phyloP scores from a whole-genome alignment of 768 basidiomycete species.

The Phanerochaete sordida region DNA sequence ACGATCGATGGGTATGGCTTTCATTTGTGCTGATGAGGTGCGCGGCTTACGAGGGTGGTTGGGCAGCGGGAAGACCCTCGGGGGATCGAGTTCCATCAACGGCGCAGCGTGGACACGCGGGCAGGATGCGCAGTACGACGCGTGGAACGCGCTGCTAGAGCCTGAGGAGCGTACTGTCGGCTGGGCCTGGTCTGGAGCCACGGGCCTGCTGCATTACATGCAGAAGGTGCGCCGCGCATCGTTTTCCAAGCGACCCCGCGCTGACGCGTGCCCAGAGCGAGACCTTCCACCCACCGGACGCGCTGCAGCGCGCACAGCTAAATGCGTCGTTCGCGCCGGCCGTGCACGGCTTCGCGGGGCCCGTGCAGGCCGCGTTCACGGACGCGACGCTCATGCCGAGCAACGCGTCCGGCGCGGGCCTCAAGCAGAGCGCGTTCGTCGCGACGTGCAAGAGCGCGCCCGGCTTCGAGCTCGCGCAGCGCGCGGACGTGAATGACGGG shows the following conservation, averaged over 20 bases:
- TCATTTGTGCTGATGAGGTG: not conserved
- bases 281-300: slow-evolving; percentile 7
- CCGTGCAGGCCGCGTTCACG: slow-evolving; percentile 16
- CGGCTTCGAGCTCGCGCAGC: not conserved
- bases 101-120: slow-evolving; percentile 47
- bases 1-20: slow-evolving; percentile 33
- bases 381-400: not conserved
- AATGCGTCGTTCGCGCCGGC: slow-evolving; percentile 16
- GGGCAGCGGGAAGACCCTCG: slow-evolving; percentile 41
- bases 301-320: not conserved
- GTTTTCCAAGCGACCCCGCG: not conserved
- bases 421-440: not conserved
- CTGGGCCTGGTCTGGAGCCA: slow-evolving; percentile 27
- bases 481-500: not conserved
- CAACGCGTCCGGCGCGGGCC: not conserved
- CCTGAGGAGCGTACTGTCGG: slow-evolving; percentile 19
- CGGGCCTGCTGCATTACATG: slow-evolving; percentile 28
- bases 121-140: slow-evolving; percentile 41
- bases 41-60: not conserved
- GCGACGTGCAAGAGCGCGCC: not conserved
- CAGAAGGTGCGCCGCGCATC: slow-evolving; percentile 18
- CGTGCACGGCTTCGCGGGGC: slow-evolving; percentile 27
- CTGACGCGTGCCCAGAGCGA: slow-evolving; percentile 1
- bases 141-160: slow-evolving; percentile 34
- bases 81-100: slow-evolving; percentile 41